Base-by-base conservation (phyloP, 1,284 basidiomycete species). In the Apiotrichum akiyoshidainum region DNA sequence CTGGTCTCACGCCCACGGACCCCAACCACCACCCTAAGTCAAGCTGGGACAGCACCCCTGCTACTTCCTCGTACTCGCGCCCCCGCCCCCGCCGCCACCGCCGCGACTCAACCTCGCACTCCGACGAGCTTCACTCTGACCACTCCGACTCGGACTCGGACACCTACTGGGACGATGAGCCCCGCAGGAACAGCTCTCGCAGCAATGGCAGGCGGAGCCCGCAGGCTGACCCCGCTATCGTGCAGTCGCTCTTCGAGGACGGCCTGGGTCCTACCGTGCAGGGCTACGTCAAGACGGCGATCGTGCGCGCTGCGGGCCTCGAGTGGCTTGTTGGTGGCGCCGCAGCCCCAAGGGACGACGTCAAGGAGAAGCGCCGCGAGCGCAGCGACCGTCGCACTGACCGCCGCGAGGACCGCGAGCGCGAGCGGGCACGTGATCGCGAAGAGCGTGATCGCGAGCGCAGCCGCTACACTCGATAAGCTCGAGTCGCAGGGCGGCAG, bases 201-300 rank as follows among this genome's bases (percentile, higher is more conserved):
- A 40, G 13, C 17, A 39, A 1, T 3, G 11, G n/a, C 47, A n/a
- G 34, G 46, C 34, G 17, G 22, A 17, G 10, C 17, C 19, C 4
- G 17, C 50, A 31, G 22, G 22, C 37, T 5, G 61, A 63, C 56
- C 17, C 60, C 10, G 14, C 14, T 8, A 44, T 60, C 22, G 47
- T 31, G 4, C 26, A 50, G 26, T 40, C 58, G 9, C 35, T 63
- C 19, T 52, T 62, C 44, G 61, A 58, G 17, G 64, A 64, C 21
- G 65, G 64, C 54, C 60, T 66, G 40, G 64, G 62, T 16, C 59
- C 64, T 11, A 33, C 19, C 13, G 70, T 76, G 1, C 70, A 72
- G 60, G 68, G 68, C 46, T 76, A 66, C 46, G 74, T 76, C 34
- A 69, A 68, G 48, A 58, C 60, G 31, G 65, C 71, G 1, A 50